These are phyloP conservation scores for Periconia sp. DNA, from an alignment of 2,329 filamentous ascomycete species.

Conservation along the genomic window DNA sequence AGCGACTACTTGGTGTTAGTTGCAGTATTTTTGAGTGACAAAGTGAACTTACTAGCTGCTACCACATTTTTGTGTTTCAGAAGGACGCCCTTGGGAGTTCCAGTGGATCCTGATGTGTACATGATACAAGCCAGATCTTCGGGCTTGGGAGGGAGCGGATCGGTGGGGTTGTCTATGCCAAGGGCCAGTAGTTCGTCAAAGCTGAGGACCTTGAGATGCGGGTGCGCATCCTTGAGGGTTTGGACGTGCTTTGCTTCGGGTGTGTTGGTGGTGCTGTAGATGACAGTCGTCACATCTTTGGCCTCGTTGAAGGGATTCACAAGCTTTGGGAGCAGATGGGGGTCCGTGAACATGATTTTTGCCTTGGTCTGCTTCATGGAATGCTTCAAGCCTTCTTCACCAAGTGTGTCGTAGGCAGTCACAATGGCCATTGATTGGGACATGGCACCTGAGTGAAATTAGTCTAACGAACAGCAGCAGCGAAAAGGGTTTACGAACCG, in stretches of 20 bases:
- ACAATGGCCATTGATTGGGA: conserved; percentile 91
- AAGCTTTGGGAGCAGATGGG: conserved; percentile 64
- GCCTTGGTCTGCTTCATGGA: conserved; percentile 80
- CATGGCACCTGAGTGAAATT: conserved; percentile 53
- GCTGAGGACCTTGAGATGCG: conserved; percentile 56
- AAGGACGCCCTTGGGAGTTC: conserved; percentile 84
- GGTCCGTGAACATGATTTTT: conserved; percentile 83
- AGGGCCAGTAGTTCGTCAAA: conserved; percentile 58
- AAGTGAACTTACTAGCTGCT: conserved; percentile 64
- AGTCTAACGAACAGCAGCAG: conserved; percentile 3
- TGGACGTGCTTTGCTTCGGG: conserved; percentile 57
- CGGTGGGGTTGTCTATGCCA: conserved; percentile 66
- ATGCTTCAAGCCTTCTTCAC: conserved; percentile 80
- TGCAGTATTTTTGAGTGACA: not conserved
- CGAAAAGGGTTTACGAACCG: conserved; percentile 45
- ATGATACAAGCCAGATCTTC: conserved; percentile 80
- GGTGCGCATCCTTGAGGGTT: conserved; percentile 56
- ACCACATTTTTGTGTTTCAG: conserved; percentile 79
- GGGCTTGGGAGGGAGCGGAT: conserved; percentile 70
- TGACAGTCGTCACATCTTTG: conserved; percentile 58
- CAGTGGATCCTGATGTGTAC: conserved; percentile 87
- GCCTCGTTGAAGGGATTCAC: conserved; percentile 58
- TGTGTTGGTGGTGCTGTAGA: conserved; percentile 60
- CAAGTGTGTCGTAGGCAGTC: conserved; percentile 92
- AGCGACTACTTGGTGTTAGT: conserved; percentile 55